phyloP scores from a whole-genome alignment of 2,329 filamentous ascomycete species.

The Mollisiaceae sp. region DNA sequence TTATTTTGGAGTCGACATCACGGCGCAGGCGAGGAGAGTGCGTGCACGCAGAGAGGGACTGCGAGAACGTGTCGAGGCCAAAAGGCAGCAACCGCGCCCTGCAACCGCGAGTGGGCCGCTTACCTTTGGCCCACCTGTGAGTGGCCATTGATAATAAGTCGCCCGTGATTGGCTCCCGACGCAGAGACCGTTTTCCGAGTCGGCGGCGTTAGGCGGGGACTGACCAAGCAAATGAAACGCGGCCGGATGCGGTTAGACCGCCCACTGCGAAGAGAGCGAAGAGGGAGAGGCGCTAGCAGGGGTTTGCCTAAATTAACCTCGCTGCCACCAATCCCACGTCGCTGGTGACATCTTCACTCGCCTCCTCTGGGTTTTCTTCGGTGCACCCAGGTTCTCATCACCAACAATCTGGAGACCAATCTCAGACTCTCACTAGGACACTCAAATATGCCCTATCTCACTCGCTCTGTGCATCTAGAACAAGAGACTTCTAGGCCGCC shows the following conservation, averaged over 20 bases:
- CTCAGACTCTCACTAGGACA: neutral
- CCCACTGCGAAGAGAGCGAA: neutral
- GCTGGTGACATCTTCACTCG: constrained; percentile 9
- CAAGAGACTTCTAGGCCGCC: neutral
- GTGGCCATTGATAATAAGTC: constrained; percentile 7
- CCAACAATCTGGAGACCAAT: constrained; percentile 2
- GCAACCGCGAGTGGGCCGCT: constrained; percentile 6
- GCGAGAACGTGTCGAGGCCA: neutral
- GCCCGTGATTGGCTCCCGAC: neutral
- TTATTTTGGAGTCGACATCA: neutral
- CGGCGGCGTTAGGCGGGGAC: neutral
- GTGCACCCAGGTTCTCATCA: no score
- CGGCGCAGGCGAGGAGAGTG: neutral
- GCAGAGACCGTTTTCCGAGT: neutral
- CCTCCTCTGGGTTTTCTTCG: neutral
- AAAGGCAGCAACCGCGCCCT: neutral
- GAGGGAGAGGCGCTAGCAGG: no score
- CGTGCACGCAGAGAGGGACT: neutral
- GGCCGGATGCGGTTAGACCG: neutral
- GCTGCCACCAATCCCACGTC: constrained; percentile 7
- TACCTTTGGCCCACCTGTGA: neutral
- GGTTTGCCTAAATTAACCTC: neutral
- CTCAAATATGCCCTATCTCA: no score
- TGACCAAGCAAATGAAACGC: constrained; percentile 18
- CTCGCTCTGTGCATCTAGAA: no score